A percentile compares a stretch with the other conserved stretches of the same genome.
Conservation (phyloP, 108 stramenopile genomes). For the Fragilariopsis cylindrus region DNA sequence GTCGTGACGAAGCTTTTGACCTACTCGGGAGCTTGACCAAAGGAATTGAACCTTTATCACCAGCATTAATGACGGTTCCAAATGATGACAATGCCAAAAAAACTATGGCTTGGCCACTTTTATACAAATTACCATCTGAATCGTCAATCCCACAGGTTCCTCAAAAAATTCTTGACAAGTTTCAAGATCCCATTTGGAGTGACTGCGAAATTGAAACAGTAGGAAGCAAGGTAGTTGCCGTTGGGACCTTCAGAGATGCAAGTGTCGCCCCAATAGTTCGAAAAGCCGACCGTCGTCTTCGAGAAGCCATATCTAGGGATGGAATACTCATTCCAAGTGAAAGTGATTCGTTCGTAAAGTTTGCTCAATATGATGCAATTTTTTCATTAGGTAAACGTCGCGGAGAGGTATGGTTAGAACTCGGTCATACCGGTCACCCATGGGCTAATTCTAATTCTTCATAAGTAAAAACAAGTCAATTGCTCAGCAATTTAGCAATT, state of each 20-base stretch:
- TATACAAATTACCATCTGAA: slow-evolving; percentile 62
- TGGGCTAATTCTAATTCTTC: slow-evolving; percentile 13
- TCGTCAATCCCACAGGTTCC: slow-evolving; percentile 35
- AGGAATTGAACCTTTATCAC: slow-evolving; percentile 73
- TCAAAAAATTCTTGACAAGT: slow-evolving; percentile 43
- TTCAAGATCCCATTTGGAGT: slow-evolving; percentile 52
- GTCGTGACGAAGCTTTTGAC: slow-evolving; percentile 83
- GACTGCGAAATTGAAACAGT: slow-evolving; percentile 42
- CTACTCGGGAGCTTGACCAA: slow-evolving; percentile 70
- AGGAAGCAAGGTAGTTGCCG: slow-evolving; percentile 67
- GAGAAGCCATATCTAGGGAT: slow-evolving; percentile 63
- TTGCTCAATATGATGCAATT: slow-evolving; percentile 92
- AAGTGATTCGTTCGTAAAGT: slow-evolving; percentile 51
- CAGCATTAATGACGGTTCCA: slow-evolving; percentile 74
- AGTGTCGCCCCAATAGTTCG: slow-evolving; percentile 81
- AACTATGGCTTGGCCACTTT: slow-evolving; percentile 85
- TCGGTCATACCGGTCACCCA: slow-evolving; percentile 64
- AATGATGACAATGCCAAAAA: slow-evolving; percentile 56
- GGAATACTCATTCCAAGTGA: slow-evolving; percentile 37
- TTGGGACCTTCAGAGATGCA: slow-evolving; percentile 73
- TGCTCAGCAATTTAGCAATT: too few relatives aligned
- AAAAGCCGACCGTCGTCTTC: slow-evolving; percentile 56
- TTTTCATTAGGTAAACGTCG: slow-evolving; percentile 82
- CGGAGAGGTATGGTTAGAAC: slow-evolving; percentile 89
- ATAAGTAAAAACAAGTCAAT: too few relatives aligned